Conservation (phyloP, 495 filamentous ascomycete genomes). For the Hypoxylon rickii region DNA sequence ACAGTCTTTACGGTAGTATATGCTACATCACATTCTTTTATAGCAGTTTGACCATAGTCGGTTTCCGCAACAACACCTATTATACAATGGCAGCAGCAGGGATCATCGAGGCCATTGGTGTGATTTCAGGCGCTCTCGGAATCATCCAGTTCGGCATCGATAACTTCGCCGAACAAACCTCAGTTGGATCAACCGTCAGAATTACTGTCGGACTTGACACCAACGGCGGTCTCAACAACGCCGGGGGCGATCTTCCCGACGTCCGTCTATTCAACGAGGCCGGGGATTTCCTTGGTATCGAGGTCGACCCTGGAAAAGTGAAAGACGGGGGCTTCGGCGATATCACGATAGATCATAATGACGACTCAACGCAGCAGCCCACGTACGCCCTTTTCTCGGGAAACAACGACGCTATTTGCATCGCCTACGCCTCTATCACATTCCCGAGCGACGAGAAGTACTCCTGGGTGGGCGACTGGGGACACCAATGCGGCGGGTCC, state of each 20-base stretch:
- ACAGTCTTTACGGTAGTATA: too few species aligned
- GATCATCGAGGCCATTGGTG: constrained; percentile 26
- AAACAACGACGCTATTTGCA: constrained; percentile 41
- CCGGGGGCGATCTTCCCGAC: constrained; percentile 40
- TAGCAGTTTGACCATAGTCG: too few species aligned
- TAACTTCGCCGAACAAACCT: constrained; percentile 13
- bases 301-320: constrained; percentile 28
- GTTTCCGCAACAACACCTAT: too few species aligned
- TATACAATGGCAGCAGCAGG: constrained; percentile 15
- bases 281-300: constrained; percentile 34
- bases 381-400: constrained; percentile 39
- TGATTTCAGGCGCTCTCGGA: constrained; percentile 21
- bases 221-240: constrained; percentile 21
- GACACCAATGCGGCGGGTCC: constrained; percentile 26
- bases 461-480: constrained; percentile 40
- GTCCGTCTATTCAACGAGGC: constrained; percentile 39
- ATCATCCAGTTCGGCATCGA: constrained; percentile 32
- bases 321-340: constrained; percentile 25
- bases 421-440: constrained; percentile 33
- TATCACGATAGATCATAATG: constrained; percentile 29
- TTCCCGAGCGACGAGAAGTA: constrained; percentile 34
- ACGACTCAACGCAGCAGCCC: constrained; percentile 24
- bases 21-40: too few species aligned
- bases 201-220: constrained; percentile 37
- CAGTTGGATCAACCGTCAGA: constrained; percentile 25